Percentiles rank a stretch among this genome's conserved stretches.
Conservation (phyloP, 495 filamentous ascomycete genomes). For the Mytilinidion resinicola region DNA sequence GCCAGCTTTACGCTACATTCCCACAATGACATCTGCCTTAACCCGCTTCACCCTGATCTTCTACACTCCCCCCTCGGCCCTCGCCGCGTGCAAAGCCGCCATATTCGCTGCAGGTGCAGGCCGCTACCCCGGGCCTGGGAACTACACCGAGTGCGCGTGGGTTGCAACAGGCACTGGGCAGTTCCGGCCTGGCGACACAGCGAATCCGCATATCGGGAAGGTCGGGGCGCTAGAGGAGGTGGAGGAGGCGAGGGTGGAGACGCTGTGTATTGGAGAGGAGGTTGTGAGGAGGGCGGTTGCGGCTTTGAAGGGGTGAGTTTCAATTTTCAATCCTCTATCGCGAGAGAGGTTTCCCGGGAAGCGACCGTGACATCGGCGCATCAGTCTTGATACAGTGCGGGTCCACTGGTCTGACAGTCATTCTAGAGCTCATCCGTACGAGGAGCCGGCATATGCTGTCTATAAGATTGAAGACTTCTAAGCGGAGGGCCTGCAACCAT, state of each 20-base stretch:
- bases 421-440: slow-evolving; percentile 67
- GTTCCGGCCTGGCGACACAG: slow-evolving; percentile 49
- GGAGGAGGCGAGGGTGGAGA: slow-evolving; percentile 49
- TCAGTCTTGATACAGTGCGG: no score
- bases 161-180: slow-evolving; percentile 51
- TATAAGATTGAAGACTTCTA: slow-evolving; percentile 66
- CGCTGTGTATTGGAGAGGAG: slow-evolving; percentile 47
- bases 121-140: slow-evolving; percentile 48
- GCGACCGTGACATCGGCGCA: no score
- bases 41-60: slow-evolving; percentile 53
- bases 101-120: slow-evolving; percentile 62
- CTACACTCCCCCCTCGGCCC: slow-evolving; percentile 45
- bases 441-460: slow-evolving; percentile 69
- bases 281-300: slow-evolving; percentile 47
- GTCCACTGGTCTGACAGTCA: background rate
- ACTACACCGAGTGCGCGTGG: slow-evolving; percentile 59
- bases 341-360: no score
- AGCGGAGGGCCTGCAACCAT: no score
- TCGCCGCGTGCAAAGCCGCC: slow-evolving; percentile 50
- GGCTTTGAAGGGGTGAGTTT: slow-evolving; percentile 55
- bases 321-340: no score
- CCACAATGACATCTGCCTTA: slow-evolving; percentile 1
- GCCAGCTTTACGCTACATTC: no score
- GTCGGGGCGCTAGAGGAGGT: slow-evolving; percentile 46
- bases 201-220: slow-evolving; percentile 55